Evolutionary conservation across 2,329 filamentous ascomycete species (phyloP).

Genomic region (Neonectria hederae): DNA sequence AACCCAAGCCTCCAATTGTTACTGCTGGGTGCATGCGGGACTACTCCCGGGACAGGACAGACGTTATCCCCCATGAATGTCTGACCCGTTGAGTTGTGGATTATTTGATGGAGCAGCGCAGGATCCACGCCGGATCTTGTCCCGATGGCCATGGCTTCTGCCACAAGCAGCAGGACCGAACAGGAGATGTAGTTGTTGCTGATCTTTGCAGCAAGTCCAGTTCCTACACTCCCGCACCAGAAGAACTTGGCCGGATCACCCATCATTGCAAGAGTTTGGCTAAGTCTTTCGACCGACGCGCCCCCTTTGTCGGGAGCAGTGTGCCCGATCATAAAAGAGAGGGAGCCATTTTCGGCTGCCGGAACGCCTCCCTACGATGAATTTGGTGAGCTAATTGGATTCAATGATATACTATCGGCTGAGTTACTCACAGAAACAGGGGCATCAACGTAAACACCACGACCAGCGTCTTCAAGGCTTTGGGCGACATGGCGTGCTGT

Average conservation of each 20-base stretch:
- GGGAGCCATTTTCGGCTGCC: background rate
- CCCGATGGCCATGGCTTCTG: constrained; percentile 20
- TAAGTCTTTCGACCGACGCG: background rate
- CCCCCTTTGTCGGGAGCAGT: background rate
- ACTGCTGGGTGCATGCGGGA: constrained; percentile 9
- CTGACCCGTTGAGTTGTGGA: constrained; percentile 24
- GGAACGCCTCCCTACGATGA: constrained; percentile 2
- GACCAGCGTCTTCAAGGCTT: background rate
- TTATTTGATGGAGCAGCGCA: constrained; percentile 15
- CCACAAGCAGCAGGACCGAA: background rate
- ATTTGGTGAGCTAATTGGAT: background rate
- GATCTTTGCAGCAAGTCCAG: constrained; percentile 13
- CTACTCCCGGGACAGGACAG: constrained; percentile 4
- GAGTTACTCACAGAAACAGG: constrained; percentile 8
- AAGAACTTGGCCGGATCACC: constrained; percentile 14
- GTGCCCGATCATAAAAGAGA: constrained; percentile 17
- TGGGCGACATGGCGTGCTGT: constrained; percentile 1
- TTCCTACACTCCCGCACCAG: background rate
- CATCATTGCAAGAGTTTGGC: constrained; percentile 1
- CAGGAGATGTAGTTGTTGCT: constrained; percentile 16
- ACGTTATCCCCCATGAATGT: constrained; percentile 17
- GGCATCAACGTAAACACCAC: constrained; percentile 9
- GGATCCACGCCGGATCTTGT: constrained; percentile 4
- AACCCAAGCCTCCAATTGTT: constrained; percentile 14
- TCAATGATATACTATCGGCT: background rate